Base-by-base conservation (phyloP, 2,329 filamentous ascomycete species). In the Fonsecaea nubica region DNA sequence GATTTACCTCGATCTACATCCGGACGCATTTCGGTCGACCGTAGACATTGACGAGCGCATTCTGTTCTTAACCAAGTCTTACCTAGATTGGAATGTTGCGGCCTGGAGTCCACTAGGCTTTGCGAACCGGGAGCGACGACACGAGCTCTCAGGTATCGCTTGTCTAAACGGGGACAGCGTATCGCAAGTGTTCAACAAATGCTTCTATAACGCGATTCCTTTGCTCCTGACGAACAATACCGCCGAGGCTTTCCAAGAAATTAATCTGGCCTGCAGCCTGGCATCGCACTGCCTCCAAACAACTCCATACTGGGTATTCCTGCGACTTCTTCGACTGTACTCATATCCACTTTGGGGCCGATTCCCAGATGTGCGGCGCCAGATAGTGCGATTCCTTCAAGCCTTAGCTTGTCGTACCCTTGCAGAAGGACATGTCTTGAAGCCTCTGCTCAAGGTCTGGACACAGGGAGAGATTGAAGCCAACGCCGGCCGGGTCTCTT, bases 191-290 rank as follows among this genome's bases (percentile, higher is more conserved):
- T 64, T 64, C 55, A 64, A 64, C 40, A 64, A 59, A 59, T 64
- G 62, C 35, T 64, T 64, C 45, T 64, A 64, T 35, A 35, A 64
- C 42, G 62, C 62, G 3, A 64, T 64, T 6, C 62, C 62, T 2
- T 12, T 64, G 13, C 55, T 64, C 1, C 42, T 64, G 45, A 64
- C 62, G 8, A 59, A 59, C 5, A 52, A 36, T 4, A 64, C 62
- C 6, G 38, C 18, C 15, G 55, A 59, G n/a, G 62, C 62, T 4
- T 64, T 64, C 18, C 33, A 42, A 15, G 55, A 64, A 21, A 64
- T 64, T 30, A 59, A 54, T 21, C 36, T 58, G 10, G 62, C 62
- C 2, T 64, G 62, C 36, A 64, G 55, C 25, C 62, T 64, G 3
- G 62, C 62, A 5, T 40, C 35, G 8, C 62, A 58, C n/a, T 64